Conservation (phyloP, 1,284 basidiomycete genomes). For the Cystobasidiaceae sp. region DNA sequence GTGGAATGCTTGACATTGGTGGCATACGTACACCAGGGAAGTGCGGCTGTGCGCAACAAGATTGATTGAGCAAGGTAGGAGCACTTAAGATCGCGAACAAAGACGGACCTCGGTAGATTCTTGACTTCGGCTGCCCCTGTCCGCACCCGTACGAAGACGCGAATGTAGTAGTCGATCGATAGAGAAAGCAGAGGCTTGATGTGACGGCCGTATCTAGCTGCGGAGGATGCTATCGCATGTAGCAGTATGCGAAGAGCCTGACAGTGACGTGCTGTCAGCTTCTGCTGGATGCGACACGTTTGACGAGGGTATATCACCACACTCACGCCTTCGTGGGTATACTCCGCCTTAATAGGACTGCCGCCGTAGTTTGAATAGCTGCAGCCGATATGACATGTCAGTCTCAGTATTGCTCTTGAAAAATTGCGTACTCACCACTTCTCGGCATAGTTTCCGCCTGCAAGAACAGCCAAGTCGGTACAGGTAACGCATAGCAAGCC, state of each 20-base stretch:
- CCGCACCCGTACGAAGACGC: slow-evolving; percentile 78
- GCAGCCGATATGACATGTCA: slow-evolving; percentile 10
- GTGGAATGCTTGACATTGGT: slow-evolving; percentile 70
- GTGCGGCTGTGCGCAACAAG: slow-evolving; percentile 59
- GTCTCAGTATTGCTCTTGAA: background rate
- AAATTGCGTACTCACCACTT: slow-evolving; percentile 67
- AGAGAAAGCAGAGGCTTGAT: slow-evolving; percentile 87
- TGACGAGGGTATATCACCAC: background rate
- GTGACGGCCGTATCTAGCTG: slow-evolving; percentile 83
- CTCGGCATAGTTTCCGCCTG: slow-evolving; percentile 90
- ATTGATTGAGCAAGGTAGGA: slow-evolving; percentile 18
- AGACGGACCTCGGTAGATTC: slow-evolving; percentile 66
- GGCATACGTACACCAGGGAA: slow-evolving; percentile 74
- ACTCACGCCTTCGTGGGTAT: slow-evolving; percentile 81
- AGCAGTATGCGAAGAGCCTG: slow-evolving; percentile 85
- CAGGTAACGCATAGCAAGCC: slow-evolving; percentile 93
- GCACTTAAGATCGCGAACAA: slow-evolving; percentile 7
- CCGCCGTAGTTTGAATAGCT: slow-evolving; percentile 96
- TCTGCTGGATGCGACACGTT: background rate
- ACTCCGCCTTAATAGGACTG: slow-evolving; percentile 83
- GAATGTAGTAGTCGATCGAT: slow-evolving; percentile 96
- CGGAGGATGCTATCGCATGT: slow-evolving; percentile 75
- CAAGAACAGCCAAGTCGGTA: slow-evolving; percentile 89
- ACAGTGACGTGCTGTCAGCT: no score
- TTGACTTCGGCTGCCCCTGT: slow-evolving; percentile 82